phyloP scores from a whole-genome alignment of 2,329 filamentous ascomycete species.

The Onygenales sp. region DNA sequence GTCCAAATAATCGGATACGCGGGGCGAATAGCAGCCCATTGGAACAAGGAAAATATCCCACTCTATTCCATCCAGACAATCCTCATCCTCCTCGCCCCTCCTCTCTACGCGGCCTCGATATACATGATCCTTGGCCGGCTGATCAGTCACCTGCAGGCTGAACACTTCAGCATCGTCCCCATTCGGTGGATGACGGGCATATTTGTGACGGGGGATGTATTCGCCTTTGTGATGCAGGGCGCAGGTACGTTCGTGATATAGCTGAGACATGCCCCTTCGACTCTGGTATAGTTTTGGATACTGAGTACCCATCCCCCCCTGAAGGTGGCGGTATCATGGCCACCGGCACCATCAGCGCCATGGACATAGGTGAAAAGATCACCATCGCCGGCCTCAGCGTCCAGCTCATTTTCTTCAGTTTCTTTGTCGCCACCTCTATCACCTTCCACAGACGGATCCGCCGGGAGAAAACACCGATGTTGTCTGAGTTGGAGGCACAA shows the following conservation, averaged over 20 bases:
- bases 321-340: slow-evolving; percentile 11
- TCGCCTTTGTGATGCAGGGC: slow-evolving; percentile 21
- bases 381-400: slow-evolving; percentile 49
- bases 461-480: slow-evolving; percentile 18
- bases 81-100: slow-evolving; percentile 22
- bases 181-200: slow-evolving; percentile 20
- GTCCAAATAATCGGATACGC: slow-evolving; percentile 10
- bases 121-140: slow-evolving; percentile 23
- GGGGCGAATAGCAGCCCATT: neutral
- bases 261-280: neutral
- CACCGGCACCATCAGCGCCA: slow-evolving; percentile 10
- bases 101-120: slow-evolving; percentile 21
- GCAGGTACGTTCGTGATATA: slow-evolving; percentile 12
- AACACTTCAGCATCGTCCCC: slow-evolving; percentile 14
- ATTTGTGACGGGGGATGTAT: slow-evolving; percentile 21
- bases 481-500: slow-evolving; percentile 10
- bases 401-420: slow-evolving; percentile 48
- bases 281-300: neutral
- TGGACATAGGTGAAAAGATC: slow-evolving; percentile 24
- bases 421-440: slow-evolving; percentile 43
- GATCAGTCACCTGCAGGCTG: slow-evolving; percentile 14
- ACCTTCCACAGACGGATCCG: slow-evolving; percentile 42
- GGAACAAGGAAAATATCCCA: slow-evolving; percentile 1
- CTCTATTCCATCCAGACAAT: slow-evolving; percentile 22
- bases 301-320: no score